These are phyloP conservation scores for Heterobasidion irregulare DNA, from an alignment of 1,284 basidiomycete species.

Conservation along the genomic window DNA sequence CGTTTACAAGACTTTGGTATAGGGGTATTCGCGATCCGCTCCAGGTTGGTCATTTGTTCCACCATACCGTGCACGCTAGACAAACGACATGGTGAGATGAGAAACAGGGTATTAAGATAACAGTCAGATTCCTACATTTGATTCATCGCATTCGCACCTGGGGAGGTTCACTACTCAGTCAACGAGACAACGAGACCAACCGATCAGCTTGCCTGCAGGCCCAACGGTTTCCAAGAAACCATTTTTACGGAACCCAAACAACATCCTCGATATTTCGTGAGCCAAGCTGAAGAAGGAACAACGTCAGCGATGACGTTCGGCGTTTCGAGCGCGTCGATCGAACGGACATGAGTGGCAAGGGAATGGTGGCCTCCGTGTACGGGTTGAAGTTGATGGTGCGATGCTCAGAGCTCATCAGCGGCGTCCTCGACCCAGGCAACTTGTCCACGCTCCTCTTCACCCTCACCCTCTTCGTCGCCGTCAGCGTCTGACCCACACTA, in stretches of 20 bases:
- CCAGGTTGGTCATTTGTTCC: constrained; percentile 78
- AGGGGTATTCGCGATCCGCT: constrained; percentile 78
- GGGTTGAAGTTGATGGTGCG: constrained; percentile 55
- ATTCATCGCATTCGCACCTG: constrained; percentile 72
- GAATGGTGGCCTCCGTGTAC: constrained; percentile 48
- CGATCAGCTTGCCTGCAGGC: constrained; percentile 54
- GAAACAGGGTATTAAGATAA: not conserved
- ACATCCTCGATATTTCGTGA: constrained; percentile 61
- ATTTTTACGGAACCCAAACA: constrained; percentile 71
- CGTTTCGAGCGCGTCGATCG: constrained; percentile 7
- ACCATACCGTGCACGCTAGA: constrained; percentile 72
- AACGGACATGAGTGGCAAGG: constrained; percentile 67
- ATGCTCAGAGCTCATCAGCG: constrained; percentile 48
- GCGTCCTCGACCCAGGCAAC: constrained; percentile 34
- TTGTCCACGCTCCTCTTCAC: constrained; percentile 59
- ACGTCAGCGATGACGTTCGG: constrained; percentile 7
- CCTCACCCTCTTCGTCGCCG: constrained; percentile 62
- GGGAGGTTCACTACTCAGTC: not conserved
- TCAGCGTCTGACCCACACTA: constrained; percentile 17
- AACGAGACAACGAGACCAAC: constrained; percentile 1
- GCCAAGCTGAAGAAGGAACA: constrained; percentile 50
- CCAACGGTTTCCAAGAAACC: constrained; percentile 80
- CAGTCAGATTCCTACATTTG: constrained; percentile 34
- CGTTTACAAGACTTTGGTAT: constrained; percentile 67
- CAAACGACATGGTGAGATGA: not conserved